Percentiles rank a stretch among this genome's conserved stretches.
Evolutionary conservation across 768 basidiomycete genomes (phyloP).

Genomic region (Tricholomella constricta): DNA sequence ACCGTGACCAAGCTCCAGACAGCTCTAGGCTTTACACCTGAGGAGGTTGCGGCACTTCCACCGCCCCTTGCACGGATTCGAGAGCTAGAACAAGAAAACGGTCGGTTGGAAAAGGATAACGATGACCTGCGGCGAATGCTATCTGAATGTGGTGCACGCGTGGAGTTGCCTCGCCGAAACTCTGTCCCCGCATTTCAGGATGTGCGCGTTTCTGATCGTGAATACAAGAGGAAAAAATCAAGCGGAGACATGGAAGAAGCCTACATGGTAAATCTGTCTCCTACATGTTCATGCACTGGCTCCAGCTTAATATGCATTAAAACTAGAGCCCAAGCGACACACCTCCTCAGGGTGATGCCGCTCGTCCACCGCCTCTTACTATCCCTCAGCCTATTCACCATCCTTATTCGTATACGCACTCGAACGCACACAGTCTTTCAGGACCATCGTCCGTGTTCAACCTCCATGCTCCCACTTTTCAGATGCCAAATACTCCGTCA

Average conservation of each 20-base stretch:
- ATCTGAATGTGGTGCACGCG: conserved; percentile 42
- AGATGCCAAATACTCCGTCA: conserved; percentile 70
- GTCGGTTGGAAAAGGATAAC: conserved; percentile 68
- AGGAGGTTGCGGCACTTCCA: conserved; percentile 73
- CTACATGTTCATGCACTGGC: not conserved
- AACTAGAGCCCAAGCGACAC: conserved; percentile 48
- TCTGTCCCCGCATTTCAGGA: conserved; percentile 52
- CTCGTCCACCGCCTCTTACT: conserved; percentile 59
- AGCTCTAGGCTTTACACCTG: conserved; percentile 68
- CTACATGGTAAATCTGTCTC: conserved; percentile 46
- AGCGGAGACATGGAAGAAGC: conserved; percentile 49
- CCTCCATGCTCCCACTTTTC: conserved; percentile 59
- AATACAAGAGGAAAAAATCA: conserved; percentile 65
- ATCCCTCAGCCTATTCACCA: conserved; percentile 61
- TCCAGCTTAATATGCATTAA: not conserved
- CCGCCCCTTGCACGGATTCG: conserved; percentile 75
- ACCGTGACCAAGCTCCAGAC: conserved; percentile 85
- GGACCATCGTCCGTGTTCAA: conserved; percentile 50
- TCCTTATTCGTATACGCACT: conserved; percentile 45
- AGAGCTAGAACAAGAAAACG: conserved; percentile 82
- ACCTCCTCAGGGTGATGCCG: conserved; percentile 41
- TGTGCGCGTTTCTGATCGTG: conserved; percentile 52
- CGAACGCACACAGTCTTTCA: conserved; percentile 41
- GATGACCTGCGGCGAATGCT: conserved; percentile 73
- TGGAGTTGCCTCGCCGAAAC: conserved; percentile 49